phyloP scores from a whole-genome alignment of 1,284 basidiomycete species.

The Malassezia furfur region DNA sequence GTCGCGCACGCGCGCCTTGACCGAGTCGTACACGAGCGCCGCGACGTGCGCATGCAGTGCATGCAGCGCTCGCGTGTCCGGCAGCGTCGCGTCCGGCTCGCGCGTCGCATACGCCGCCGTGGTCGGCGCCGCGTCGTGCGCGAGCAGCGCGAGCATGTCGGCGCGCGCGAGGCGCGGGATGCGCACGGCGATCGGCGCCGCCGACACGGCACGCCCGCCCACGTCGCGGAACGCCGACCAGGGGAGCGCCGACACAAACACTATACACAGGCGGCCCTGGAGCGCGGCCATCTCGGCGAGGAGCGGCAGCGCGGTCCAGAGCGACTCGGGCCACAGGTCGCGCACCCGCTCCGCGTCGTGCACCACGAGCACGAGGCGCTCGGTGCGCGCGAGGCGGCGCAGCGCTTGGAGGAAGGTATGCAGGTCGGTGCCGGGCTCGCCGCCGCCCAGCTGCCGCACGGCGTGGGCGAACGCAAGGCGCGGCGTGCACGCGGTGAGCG shows the following conservation, averaged over 20 bases:
- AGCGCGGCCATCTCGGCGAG: constrained; percentile 18
- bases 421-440: constrained; percentile 2
- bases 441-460: constrained; percentile 8
- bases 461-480: constrained; percentile 7
- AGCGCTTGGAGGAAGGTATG: constrained; percentile 1
- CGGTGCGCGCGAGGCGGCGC: background rate
- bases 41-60: constrained; percentile 22
- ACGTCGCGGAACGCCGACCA: constrained; percentile 31
- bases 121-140: background rate
- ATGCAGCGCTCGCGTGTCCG: constrained; percentile 5
- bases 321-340: constrained; percentile 39
- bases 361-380: constrained; percentile 22
- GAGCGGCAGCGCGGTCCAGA: constrained; percentile 30
- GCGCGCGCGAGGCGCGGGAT: constrained; percentile 21
- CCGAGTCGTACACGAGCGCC: constrained; percentile 35
- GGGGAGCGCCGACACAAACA: constrained; percentile 26
- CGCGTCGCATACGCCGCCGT: background rate
- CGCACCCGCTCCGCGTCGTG: constrained; percentile 34
- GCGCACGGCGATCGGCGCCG: constrained; percentile 26
- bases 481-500: constrained; percentile 9
- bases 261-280: constrained; percentile 22
- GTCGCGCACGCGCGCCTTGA: constrained; percentile 27
- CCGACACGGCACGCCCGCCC: constrained; percentile 22
- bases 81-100: background rate
- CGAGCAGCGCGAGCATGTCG: constrained; percentile 26